A percentile compares a stretch with the other conserved stretches of the same genome.
Conservation (phyloP, 345 rosid genomes). For the Pistacia integerrima region DNA sequence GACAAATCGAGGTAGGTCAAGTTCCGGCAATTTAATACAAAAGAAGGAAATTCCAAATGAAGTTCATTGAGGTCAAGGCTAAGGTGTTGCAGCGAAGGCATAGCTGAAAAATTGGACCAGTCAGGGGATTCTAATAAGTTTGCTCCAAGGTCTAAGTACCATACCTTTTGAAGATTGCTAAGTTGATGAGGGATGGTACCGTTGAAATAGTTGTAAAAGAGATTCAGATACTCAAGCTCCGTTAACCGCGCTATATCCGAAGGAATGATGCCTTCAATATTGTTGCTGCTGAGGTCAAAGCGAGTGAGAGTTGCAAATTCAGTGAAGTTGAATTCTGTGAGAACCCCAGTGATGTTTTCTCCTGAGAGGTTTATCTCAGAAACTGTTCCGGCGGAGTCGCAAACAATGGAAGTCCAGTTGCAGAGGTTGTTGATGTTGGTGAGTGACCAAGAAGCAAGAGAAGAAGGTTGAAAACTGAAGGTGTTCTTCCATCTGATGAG, state of each 20-base stretch:
- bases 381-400: slow-evolving; percentile 34
- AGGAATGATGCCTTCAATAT: slow-evolving; percentile 35
- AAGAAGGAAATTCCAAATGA: slow-evolving; percentile 45
- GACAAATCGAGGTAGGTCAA: slow-evolving; percentile 64
- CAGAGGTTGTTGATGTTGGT: slow-evolving; percentile 51
- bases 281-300: slow-evolving; percentile 38
- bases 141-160: slow-evolving; percentile 55
- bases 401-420: slow-evolving; percentile 62
- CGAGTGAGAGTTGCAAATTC: slow-evolving; percentile 45
- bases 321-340: slow-evolving; percentile 50
- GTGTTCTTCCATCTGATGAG: slow-evolving; percentile 60
- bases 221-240: slow-evolving; percentile 43
- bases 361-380: slow-evolving; percentile 41
- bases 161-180: slow-evolving; percentile 46
- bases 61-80: slow-evolving; percentile 37
- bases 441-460: slow-evolving; percentile 58
- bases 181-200: slow-evolving; percentile 50
- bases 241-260: slow-evolving; percentile 38
- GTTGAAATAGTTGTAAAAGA: slow-evolving; percentile 47
- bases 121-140: slow-evolving; percentile 53
- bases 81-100: slow-evolving; percentile 54
- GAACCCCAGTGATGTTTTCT: slow-evolving; percentile 37
- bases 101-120: slow-evolving; percentile 51
- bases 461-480: slow-evolving; percentile 30
- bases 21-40: slow-evolving; percentile 41